Evolutionary conservation across 768 basidiomycete genomes (phyloP), one percentile per base, ranked within the genome.

Genomic region (Artomyces pyxidatus): DNA sequence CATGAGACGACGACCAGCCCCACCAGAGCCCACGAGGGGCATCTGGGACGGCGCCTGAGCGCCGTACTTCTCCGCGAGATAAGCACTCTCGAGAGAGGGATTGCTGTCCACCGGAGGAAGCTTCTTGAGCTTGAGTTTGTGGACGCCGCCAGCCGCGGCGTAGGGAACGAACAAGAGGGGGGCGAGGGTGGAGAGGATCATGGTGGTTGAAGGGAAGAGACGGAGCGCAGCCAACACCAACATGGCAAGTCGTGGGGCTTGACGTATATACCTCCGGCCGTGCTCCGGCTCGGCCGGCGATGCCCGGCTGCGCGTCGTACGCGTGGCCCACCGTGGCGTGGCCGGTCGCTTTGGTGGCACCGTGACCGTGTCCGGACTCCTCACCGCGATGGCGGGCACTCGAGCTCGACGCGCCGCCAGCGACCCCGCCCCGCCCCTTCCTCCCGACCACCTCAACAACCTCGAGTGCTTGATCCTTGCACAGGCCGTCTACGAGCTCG

Each of bases 11-110:
- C 89, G 82, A 47, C 87, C 88, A 26, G 74, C 66, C 50, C 86
- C 86, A 54, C 86, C 85, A 32, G 81, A 72, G 40, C 88, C 89
- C 58, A 85, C 71, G 48, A 93, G 69, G 46, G 87, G 86, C 44
- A 76, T 58, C 39, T 56, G 55, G 55, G 78, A 71, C 54, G 66
- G 67, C 60, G 76, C 73, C 26, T 63, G 65, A 46, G 71, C 77
- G 45, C 88, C 82, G 75, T 98, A 96, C 75, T 99, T 98, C 75
- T 91, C 79, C n/a, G 85, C 83, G 49, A 98, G 85, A 65, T 88
- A 91, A 19, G 85, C 86, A 39, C 79, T 78, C 69, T 90, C 85
- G 42, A 89, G 71, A 22, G 74, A 63, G 19, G 85, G 80, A 50
- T 83, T 82, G 61, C 71, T 75, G 12, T 70, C 65, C n/a, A 71